Base-by-base conservation (phyloP, 306 rosid genomes). In the Medicago truncatula region DNA sequence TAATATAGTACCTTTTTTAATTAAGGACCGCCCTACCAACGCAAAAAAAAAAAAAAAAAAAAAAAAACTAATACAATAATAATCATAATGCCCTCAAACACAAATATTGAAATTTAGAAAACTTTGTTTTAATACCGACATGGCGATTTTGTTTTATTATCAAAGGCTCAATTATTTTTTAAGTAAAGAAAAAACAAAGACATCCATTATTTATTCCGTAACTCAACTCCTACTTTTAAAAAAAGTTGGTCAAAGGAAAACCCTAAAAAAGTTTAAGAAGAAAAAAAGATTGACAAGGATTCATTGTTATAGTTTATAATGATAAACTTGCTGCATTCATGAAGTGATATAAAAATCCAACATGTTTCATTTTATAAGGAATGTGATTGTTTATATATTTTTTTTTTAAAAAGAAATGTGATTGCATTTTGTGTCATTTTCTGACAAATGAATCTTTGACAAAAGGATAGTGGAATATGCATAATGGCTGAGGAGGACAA, bases 381-480 rank as follows among this genome's bases (percentile, higher is more conserved):
- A 62, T 52, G 44, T 78, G 70, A 78, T 7, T 71, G 28, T 54
- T 54, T 17, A 54, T 28, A 3, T 17, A 53, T 28, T 28, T 28
- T 28, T 28, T 28, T 17, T 17, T 16, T 8, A 17, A 8, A 54
- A 43, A 53, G 57, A 36, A 78, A 56, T 38, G 39, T 80, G 73
- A 78, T 14, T 71, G 28, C 64, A 52, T 15, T 78, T 10, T 25
- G 7, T 38, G 49, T 78, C 79, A 12, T 78, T 67, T 84, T 74
- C 38, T 28, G 23, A 25, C 8, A 75, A 39, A 57, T 52, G 20
- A 50, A 23, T 39, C 36, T 39, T 36, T 57, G 64, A 81, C 23
- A 69, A 69, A 36, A 50, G 59, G 71, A 9, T 64, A 81, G 87
- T 85, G 83, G 87, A 53, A 13, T 47, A 53, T 61, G 49, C 78